These are phyloP conservation scores for Fusarium mexicanum DNA, from an alignment of 2,329 filamentous ascomycete species.

Conservation along the genomic window DNA sequence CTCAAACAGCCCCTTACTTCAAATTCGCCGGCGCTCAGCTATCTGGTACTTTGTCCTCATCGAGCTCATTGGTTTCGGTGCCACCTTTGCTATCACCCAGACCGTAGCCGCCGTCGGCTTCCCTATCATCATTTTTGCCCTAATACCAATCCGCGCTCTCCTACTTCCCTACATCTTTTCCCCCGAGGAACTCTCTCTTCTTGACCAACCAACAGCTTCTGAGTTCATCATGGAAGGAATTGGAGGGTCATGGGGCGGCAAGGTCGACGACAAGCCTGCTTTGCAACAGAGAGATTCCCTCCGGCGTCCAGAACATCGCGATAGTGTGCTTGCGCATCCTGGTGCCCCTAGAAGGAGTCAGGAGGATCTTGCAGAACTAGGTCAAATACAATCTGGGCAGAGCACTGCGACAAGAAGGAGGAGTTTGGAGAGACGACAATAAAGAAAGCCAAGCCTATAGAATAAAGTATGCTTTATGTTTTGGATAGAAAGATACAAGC, in stretches of 20 bases:
- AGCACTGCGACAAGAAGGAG: constrained; percentile 46
- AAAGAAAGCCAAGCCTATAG: constrained; percentile 18
- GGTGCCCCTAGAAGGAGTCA: constrained; percentile 46
- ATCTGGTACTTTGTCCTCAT: constrained; percentile 77
- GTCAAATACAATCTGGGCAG: constrained; percentile 42
- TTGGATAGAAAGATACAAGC: neutral
- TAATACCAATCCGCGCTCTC: constrained; percentile 73
- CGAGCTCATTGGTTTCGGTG: constrained; percentile 76
- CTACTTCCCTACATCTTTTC: constrained; percentile 71
- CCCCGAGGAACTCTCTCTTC: constrained; percentile 65
- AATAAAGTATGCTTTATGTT: neutral
- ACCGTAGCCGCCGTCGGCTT: constrained; percentile 86
- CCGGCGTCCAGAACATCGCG: constrained; percentile 16
- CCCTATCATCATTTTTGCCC: constrained; percentile 75
- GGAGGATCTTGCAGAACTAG: constrained; percentile 50
- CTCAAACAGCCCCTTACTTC: constrained; percentile 65
- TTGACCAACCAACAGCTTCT: constrained; percentile 81
- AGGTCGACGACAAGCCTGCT: constrained; percentile 34
- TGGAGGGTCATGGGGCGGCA: constrained; percentile 67
- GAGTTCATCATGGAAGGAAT: constrained; percentile 81
- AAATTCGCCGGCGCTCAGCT: constrained; percentile 69
- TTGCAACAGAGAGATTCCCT: constrained; percentile 14
- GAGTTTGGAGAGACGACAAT: constrained; percentile 38
- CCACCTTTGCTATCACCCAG: constrained; percentile 84
- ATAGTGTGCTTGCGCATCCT: constrained; percentile 43